Conservation (phyloP, 805 yeast genomes). For the Nakazawaea wickerhamii region DNA sequence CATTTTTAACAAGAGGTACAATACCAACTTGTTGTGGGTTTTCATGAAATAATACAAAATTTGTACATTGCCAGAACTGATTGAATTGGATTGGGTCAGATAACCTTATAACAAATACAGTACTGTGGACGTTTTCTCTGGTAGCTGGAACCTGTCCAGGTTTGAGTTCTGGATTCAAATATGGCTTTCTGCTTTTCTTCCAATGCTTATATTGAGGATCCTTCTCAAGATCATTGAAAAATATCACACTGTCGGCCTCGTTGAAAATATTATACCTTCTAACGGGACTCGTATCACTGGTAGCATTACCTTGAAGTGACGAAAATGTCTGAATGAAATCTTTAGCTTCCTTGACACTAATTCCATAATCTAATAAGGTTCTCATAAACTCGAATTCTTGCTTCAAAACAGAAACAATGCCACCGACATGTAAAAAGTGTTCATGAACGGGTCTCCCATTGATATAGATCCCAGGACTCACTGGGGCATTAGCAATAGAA, state of each 20-base stretch:
- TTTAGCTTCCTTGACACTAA: slow-evolving; percentile 28
- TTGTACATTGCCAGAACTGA: slow-evolving; percentile 44
- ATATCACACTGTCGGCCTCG: slow-evolving; percentile 40
- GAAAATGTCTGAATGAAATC: slow-evolving; percentile 37
- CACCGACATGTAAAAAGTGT: slow-evolving; percentile 36
- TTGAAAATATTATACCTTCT: slow-evolving; percentile 21
- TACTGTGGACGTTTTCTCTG: slow-evolving; percentile 68
- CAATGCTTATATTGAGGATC: slow-evolving; percentile 50
- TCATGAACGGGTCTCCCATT: slow-evolving; percentile 64
- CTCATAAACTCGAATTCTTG: slow-evolving; percentile 28
- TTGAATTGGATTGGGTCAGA: slow-evolving; percentile 45
- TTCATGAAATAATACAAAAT: slow-evolving; percentile 45
- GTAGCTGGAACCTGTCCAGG: slow-evolving; percentile 65
- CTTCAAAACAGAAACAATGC: slow-evolving; percentile 33
- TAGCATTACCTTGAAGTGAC: slow-evolving; percentile 6
- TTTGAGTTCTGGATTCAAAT: slow-evolving; percentile 35
- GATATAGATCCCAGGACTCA: slow-evolving; percentile 47
- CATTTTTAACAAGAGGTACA: slow-evolving; percentile 48
- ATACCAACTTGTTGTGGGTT: slow-evolving; percentile 81
- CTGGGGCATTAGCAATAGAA: slow-evolving; percentile 22
- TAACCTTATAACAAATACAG: slow-evolving; percentile 64
- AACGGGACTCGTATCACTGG: slow-evolving; percentile 4
- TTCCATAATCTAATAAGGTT: slow-evolving; percentile 25
- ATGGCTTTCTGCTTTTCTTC: slow-evolving; percentile 39
- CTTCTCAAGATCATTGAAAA: slow-evolving; percentile 69